Evolutionary conservation across 2,329 filamentous ascomycete genomes (phyloP), one percentile per base, ranked within the genome.

Genomic region (Neoscytalidium dimidiatum): DNA sequence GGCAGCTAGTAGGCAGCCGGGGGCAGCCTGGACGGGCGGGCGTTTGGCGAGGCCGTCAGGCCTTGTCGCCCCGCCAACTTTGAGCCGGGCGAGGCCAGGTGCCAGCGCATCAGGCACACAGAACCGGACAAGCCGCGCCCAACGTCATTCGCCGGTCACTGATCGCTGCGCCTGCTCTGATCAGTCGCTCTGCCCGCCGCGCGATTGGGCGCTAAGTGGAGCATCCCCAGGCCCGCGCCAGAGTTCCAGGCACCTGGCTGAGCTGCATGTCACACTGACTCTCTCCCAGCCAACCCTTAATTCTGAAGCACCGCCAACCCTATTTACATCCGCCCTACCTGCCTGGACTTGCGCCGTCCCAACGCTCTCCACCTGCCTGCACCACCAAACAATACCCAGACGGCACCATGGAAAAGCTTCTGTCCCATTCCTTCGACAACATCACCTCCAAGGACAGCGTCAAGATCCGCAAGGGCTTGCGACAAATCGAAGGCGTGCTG

Each of bases 341-440:
- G n/a, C 48, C 41, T 29, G 21, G 23, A 35, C 6, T 53, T 44
- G 49, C 38, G 61, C 28, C 61, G n/a, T 56, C n/a, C 38, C 61
- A 58, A 43, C 53, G 44, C 19, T 43, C 60, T 52, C n/a, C 35
- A 29, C 48, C 38, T 13, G 29, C 21, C 35, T 26, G 19, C 61
- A 46, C 48, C 61, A 38, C 41, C 21, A 46, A 13, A 46, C 53
- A 14, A 21, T 56, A n/a, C n/a, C n/a, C n/a, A n/a, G n/a, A n/a
- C 46, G 14, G 67, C 70, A 68, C 70, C 61, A 98, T 98, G 95
- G 95, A 98, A 82, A 88, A 91, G 61, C 86, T 98, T 29, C 85
- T 98, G 64, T 96, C 92, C 49, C 88, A 96, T 76, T 93, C 94
- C 67, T 98, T 98, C 80, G 94, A 97, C 82, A 96, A 96, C 80